Base-by-base conservation (phyloP, 2,329 filamentous ascomycete genomes). In the Sclerotinia trifoliorum region DNA sequence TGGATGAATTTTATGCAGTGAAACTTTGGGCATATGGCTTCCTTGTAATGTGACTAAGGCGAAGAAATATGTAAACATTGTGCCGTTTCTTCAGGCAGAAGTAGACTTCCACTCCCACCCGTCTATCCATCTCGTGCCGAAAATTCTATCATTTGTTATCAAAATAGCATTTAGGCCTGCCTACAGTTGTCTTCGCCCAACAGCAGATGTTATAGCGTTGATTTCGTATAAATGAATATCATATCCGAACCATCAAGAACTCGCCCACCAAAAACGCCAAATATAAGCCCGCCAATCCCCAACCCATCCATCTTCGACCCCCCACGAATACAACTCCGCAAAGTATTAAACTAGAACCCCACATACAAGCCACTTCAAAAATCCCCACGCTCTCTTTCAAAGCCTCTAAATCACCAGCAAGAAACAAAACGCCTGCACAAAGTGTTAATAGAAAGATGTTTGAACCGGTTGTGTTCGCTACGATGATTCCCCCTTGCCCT, bases 401-500 rank as follows among this genome's bases (percentile, higher is more conserved):
- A 57, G 70, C 68, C 10, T 73, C 70, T 2, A 74, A 58, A 70
- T 77, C 74, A 13, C 74, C 77, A 52, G 71, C 71, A 24, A 78
- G 58, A 66, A 79, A 77, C 35, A 79, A 68, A 19, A 82, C 76
- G 0, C 82, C 84, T 21, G 81, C 75, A 71, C 83, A 86, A 5
- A 86, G 75, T 1, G 82, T 81, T 21, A 85, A 75, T 44, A 86
- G 75, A 72, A 86, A 86, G 46, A 86, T 83, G 68, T 86, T 86
- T 70, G 83, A 85, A 5, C 83, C 84, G 0, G 80, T 83, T 4
- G 83, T 84, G 56, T 82, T 85, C 0, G 83, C 84, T 7, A 83
- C 81, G 11, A 86, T 73, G 58, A 86, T 83, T 1, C 83, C 83
- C 2, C 75, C 73, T 24, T 85, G 80, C 5, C 82, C 83, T 19